Conservation (phyloP, 306 rosid species). For the Sechiopsis laciniata region DNA sequence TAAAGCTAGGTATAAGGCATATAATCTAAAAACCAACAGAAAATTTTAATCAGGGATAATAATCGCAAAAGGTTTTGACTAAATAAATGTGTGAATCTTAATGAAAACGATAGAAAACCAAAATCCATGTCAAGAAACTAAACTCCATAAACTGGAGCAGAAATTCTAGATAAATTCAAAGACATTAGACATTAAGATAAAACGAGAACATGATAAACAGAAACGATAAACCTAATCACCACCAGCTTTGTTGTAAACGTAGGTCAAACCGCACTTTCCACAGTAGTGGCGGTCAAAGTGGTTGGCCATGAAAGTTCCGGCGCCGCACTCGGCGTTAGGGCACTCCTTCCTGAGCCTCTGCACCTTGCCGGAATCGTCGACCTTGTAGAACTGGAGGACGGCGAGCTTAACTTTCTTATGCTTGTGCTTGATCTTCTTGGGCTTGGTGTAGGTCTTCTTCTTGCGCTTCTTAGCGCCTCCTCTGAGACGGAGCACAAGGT, state of each 20-base stretch:
- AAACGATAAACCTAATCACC: slow-evolving; percentile 38
- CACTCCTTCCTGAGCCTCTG: slow-evolving; percentile 92
- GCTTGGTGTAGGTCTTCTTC: slow-evolving; percentile 98
- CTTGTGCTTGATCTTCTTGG: slow-evolving; percentile 96
- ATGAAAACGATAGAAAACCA: slow-evolving; percentile 10
- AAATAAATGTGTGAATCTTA: not conserved
- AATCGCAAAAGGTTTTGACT: not conserved
- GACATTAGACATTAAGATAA: not conserved
- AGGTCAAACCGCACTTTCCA: slow-evolving; percentile 86
- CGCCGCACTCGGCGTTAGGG: slow-evolving; percentile 82
- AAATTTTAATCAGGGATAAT: not conserved
- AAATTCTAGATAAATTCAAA: slow-evolving; percentile 12
- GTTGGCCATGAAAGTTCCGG: slow-evolving; percentile 92
- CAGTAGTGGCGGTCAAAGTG: slow-evolving; percentile 91
- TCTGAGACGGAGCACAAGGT: slow-evolving; percentile 82
- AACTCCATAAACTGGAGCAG: slow-evolving; percentile 6
- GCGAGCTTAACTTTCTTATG: slow-evolving; percentile 92
- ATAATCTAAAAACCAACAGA: not conserved
- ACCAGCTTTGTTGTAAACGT: slow-evolving; percentile 77
- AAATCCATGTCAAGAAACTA: slow-evolving; percentile 20
- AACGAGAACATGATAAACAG: not conserved
- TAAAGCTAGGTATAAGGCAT: not conserved
- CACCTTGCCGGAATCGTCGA: slow-evolving; percentile 77
- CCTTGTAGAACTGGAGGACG: slow-evolving; percentile 75
- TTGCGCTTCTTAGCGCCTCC: slow-evolving; percentile 94